Percentiles rank a stretch among this genome's conserved stretches.
Evolutionary conservation across 1,139 yeast genomes (phyloP).

Genomic region (Suhomyces choctaworum): DNA sequence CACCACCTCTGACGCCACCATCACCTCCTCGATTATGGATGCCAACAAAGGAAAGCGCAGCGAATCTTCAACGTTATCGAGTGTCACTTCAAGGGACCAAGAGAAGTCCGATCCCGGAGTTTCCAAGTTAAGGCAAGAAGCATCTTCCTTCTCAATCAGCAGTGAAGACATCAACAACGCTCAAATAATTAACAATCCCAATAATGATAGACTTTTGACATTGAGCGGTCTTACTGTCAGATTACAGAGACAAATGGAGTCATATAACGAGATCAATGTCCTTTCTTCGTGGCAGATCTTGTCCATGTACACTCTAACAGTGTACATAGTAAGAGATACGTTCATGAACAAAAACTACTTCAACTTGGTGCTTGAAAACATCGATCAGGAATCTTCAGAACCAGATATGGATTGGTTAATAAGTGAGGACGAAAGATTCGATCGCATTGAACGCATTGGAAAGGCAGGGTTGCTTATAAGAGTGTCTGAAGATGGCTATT

Average conservation of each 20-base stretch:
- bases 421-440: conserved; percentile 31
- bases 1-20: conserved; percentile 32
- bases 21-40: conserved; percentile 41
- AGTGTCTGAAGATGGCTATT: conserved; percentile 31
- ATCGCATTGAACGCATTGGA: conserved; percentile 42
- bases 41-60: conserved; percentile 21
- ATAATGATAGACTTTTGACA: conserved; percentile 20
- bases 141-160: conserved; percentile 15
- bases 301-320: conserved; percentile 39
- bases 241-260: conserved; percentile 40
- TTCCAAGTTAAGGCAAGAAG: conserved; percentile 11
- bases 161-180: conserved; percentile 17
- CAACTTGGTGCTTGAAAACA: conserved; percentile 28
- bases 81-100: conserved; percentile 26
- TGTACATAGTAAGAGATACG: conserved; percentile 31
- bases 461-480: conserved; percentile 47
- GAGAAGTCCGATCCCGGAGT: conserved; percentile 6
- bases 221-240: conserved; percentile 38
- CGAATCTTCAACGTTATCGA: conserved; percentile 39
- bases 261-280: conserved; percentile 30
- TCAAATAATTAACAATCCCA: conserved; percentile 16
- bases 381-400: conserved; percentile 18
- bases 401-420: conserved; percentile 37
- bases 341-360: conserved; percentile 29
- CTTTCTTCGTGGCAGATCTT: conserved; percentile 48